Conservation (phyloP, 371 early-diverging fungal genomes). For the Lichtheimia ornata region DNA sequence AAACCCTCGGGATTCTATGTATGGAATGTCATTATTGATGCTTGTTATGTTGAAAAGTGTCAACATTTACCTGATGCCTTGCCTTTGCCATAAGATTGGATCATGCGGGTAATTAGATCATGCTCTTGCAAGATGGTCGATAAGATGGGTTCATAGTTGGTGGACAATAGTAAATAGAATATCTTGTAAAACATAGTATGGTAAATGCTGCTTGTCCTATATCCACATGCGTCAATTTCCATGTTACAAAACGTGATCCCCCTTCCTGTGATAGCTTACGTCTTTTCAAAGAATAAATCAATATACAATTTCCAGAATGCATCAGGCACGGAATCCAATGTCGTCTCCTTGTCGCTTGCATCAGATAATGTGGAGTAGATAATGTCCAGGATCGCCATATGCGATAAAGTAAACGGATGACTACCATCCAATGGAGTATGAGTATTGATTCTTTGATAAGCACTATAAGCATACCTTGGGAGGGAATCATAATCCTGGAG, state of each 20-base stretch:
- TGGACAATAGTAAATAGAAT: conserved; percentile 25
- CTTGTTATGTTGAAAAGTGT: neutral
- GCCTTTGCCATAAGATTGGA: conserved; percentile 32
- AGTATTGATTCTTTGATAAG: too few species aligned
- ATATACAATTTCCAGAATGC: conserved; percentile 43
- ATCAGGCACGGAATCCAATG: conserved; percentile 32
- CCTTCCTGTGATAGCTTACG: conserved; percentile 12
- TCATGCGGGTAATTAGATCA: conserved; percentile 30
- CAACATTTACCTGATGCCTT: conserved; percentile 4
- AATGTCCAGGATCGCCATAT: conserved; percentile 39
- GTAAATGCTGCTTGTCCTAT: conserved; percentile 40
- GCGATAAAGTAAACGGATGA: conserved; percentile 27
- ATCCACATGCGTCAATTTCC: neutral
- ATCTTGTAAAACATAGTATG: conserved; percentile 45
- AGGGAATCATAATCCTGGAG: conserved; percentile 22
- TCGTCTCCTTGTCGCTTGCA: conserved; percentile 26
- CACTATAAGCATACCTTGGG: neutral
- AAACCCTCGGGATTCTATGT: conserved; percentile 36
- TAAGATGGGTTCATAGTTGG: conserved; percentile 28
- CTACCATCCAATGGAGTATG: conserved; percentile 2
- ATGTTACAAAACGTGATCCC: neutral
- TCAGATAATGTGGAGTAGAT: conserved; percentile 32
- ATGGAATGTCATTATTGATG: neutral
- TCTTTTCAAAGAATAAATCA: conserved; percentile 46
- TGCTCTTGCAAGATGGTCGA: conserved; percentile 27